These are phyloP conservation scores for Botryotinia narcissicola DNA, from an alignment of 2,329 filamentous ascomycete species.

Conservation along the genomic window DNA sequence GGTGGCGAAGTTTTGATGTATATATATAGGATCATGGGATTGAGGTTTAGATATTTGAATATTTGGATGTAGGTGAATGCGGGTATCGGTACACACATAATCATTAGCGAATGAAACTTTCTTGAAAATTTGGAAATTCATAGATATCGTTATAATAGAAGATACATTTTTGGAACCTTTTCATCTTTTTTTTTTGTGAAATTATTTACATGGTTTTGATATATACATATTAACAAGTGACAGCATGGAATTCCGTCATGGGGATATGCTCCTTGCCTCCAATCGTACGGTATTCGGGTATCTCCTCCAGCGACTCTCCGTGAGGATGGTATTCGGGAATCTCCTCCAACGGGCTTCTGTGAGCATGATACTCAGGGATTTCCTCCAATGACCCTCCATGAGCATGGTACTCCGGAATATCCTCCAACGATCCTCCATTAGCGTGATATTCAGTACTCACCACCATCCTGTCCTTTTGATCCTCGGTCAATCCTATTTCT, in stretches of 20 bases:
- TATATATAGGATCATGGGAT: background rate
- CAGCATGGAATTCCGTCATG: constrained; percentile 7
- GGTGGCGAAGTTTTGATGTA: constrained; percentile 4
- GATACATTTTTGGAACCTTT: background rate
- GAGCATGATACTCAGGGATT: background rate
- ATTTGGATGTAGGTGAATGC: background rate
- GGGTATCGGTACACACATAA: background rate
- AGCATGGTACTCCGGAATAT: background rate
- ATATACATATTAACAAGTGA: background rate
- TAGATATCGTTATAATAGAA: background rate
- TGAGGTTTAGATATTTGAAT: background rate
- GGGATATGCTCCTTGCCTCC: background rate
- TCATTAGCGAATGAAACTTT: background rate
- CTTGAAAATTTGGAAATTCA: background rate
- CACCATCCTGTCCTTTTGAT: background rate
- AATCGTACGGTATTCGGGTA: background rate
- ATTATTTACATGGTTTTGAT: background rate
- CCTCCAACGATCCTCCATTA: background rate
- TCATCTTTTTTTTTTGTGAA: background rate
- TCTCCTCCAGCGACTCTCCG: background rate
- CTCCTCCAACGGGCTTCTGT: background rate
- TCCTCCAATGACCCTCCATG: background rate
- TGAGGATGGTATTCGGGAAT: background rate
- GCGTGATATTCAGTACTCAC: background rate
- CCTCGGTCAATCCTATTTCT: constrained; percentile 10